These are phyloP conservation scores for Noccaea bulbosa DNA, from an alignment of 345 rosid species.

Conservation along the genomic window DNA sequence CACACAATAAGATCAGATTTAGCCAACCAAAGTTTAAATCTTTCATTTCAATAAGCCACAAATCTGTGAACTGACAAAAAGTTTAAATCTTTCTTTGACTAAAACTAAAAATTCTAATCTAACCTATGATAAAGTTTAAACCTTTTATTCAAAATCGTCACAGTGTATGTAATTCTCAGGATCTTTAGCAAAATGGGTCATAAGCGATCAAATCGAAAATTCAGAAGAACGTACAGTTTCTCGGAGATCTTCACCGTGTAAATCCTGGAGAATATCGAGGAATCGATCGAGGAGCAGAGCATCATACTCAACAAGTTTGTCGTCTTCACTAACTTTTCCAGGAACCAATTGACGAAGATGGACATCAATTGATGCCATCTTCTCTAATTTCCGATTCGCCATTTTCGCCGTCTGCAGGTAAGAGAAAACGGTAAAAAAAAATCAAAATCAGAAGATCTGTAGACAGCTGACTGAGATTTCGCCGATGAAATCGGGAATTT, in stretches of 20 bases:
- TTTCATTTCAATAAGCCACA: slow-evolving; percentile 13
- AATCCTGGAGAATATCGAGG: slow-evolving; percentile 93
- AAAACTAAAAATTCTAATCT: not conserved
- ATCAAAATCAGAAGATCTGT: slow-evolving; percentile 15
- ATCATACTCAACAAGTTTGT: slow-evolving; percentile 91
- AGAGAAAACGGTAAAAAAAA: not conserved
- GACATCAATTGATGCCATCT: slow-evolving; percentile 92
- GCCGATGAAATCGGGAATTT: slow-evolving; percentile 19
- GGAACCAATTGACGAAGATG: slow-evolving; percentile 88
- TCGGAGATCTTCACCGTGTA: slow-evolving; percentile 94
- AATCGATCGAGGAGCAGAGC: slow-evolving; percentile 93
- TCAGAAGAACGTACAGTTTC: slow-evolving; percentile 63
- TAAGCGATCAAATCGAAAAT: not conserved
- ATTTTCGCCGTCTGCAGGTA: slow-evolving; percentile 44
- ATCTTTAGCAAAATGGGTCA: slow-evolving; percentile 9
- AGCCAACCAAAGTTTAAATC: slow-evolving; percentile 2
- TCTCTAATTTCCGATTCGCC: slow-evolving; percentile 72
- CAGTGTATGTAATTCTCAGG: not conserved
- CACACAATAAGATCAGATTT: not conserved
- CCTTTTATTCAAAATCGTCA: slow-evolving; percentile 4
- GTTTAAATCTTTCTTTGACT: not conserved
- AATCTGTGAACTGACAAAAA: slow-evolving; percentile 6
- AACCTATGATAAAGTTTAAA: slow-evolving; percentile 19
- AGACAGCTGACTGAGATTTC: slow-evolving; percentile 20
- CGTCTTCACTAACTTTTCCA: slow-evolving; percentile 88